Conservation (phyloP, 2,329 filamentous ascomycete genomes). For the Fusarium chuoi region DNA sequence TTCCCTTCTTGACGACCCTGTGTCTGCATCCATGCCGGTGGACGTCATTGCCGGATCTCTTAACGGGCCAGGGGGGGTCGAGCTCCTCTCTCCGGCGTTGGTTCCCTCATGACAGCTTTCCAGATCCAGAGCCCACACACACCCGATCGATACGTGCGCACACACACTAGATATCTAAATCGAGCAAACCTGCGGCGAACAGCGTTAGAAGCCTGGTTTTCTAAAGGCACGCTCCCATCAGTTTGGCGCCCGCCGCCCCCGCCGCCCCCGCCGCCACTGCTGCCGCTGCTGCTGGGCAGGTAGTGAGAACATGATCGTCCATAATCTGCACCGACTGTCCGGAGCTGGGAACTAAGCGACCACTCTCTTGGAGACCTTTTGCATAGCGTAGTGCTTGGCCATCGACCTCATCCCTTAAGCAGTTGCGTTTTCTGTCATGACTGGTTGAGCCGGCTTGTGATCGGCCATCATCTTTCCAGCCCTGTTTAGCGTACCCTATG, state of each 20-base stretch:
- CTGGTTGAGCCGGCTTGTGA: conserved; percentile 20
- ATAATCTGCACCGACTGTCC: conserved; percentile 19
- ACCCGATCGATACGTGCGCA: conserved; percentile 35
- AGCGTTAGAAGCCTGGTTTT: conserved; percentile 16
- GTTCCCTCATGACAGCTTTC: conserved; percentile 39
- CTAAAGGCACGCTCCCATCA: conserved; percentile 15
- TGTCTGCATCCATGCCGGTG: conserved; percentile 24
- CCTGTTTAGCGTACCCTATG: conserved; percentile 11
- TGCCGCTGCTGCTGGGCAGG: neutral
- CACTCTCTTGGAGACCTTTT: conserved; percentile 17
- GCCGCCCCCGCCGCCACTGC: neutral
- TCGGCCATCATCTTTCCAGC: conserved; percentile 24
- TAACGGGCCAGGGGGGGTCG: conserved; percentile 32
- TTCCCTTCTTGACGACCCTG: conserved; percentile 20
- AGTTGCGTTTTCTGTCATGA: conserved; percentile 3
- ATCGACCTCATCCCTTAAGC: conserved; percentile 11
- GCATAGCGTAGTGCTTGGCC: neutral
- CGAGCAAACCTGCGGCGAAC: conserved; percentile 21
- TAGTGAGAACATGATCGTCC: conserved; percentile 18
- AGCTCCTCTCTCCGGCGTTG: conserved; percentile 25
- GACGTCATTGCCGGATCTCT: conserved; percentile 38
- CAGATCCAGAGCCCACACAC: conserved; percentile 38
- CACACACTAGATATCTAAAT: conserved; percentile 31
- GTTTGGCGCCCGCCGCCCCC: conserved; percentile 20
- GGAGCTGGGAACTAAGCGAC: conserved; percentile 18